These are phyloP conservation scores for Amauroascus verrucosus DNA, from an alignment of 2,329 filamentous ascomycete genomes.

Conservation along the genomic window DNA sequence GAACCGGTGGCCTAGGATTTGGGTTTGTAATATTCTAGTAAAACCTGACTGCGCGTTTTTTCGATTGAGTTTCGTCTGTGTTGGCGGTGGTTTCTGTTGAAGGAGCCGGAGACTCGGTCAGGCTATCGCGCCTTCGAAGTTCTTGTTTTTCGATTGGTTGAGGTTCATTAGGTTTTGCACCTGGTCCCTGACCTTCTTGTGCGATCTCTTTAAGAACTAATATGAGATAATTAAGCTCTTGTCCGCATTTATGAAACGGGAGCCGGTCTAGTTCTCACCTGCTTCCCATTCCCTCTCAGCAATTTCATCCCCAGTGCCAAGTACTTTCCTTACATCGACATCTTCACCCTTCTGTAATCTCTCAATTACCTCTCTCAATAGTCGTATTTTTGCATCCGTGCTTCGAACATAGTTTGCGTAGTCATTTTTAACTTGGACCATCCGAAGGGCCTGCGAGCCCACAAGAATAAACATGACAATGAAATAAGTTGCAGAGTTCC, in stretches of 20 bases:
- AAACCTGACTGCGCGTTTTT: slow-evolving; percentile 1
- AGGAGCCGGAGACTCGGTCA: too few species aligned
- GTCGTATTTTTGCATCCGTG: slow-evolving; percentile 65
- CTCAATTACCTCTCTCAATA: slow-evolving; percentile 56
- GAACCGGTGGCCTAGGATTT: too few species aligned
- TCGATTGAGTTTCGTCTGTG: not conserved
- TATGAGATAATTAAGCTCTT: not conserved
- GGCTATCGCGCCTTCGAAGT: not conserved
- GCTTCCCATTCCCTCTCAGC: slow-evolving; percentile 83
- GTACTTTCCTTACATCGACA: slow-evolving; percentile 70
- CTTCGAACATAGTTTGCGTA: slow-evolving; percentile 61
- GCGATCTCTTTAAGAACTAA: slow-evolving; percentile 27
- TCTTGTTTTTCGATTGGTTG: not conserved
- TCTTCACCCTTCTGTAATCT: slow-evolving; percentile 42
- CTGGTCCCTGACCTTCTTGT: slow-evolving; percentile 27
- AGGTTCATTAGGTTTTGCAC: not conserved
- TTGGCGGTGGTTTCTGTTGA: not conserved
- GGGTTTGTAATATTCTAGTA: not conserved
- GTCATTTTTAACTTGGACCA: slow-evolving; percentile 70
- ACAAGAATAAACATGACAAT: slow-evolving; percentile 76
- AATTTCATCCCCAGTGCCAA: slow-evolving; percentile 67
- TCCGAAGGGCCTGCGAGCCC: slow-evolving; percentile 90
- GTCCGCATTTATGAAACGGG: not conserved
- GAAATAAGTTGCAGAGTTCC: slow-evolving; percentile 75
- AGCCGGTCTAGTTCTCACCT: slow-evolving; percentile 42